Percentiles rank a stretch among this genome's conserved stretches.
Evolutionary conservation across 2,329 filamentous ascomycete species (phyloP).

Genomic region (Clonostachys solani): DNA sequence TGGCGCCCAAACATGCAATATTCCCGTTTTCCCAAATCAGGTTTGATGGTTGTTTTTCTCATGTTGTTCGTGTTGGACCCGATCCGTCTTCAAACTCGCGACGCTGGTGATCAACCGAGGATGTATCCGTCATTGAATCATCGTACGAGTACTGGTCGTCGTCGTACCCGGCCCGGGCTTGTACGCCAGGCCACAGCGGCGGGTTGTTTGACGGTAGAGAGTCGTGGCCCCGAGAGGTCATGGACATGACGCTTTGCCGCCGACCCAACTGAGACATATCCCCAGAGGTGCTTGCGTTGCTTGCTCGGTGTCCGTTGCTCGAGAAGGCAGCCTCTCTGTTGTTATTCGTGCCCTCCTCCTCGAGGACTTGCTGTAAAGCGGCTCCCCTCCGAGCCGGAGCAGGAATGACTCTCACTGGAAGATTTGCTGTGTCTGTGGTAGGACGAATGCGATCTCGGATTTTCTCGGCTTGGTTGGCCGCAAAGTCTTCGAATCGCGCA

Average conservation of each 20-base stretch:
- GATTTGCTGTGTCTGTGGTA: constrained; percentile 46
- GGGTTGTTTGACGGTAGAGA: constrained; percentile 22
- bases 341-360: constrained; percentile 39
- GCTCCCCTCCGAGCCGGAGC: constrained; percentile 55
- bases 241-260: constrained; percentile 13
- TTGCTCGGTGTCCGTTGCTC: neutral
- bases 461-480: constrained; percentile 55
- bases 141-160: constrained; percentile 25
- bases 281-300: constrained; percentile 9
- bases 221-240: constrained; percentile 11
- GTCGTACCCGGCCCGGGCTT: constrained; percentile 21
- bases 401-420: constrained; percentile 58
- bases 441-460: constrained; percentile 52
- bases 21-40: neutral
- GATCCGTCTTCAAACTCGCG: constrained; percentile 15
- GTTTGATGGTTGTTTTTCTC: neutral
- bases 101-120: constrained; percentile 15
- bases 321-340: neutral
- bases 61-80: neutral
- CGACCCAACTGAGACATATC: constrained; percentile 7
- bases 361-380: constrained; percentile 50
- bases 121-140: constrained; percentile 18
- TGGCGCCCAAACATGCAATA: neutral
- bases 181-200: constrained; percentile 38
- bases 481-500: constrained; percentile 55